These are phyloP conservation scores for Pisolithus thermaeus DNA, from an alignment of 1,284 basidiomycete genomes.

Conservation along the genomic window DNA sequence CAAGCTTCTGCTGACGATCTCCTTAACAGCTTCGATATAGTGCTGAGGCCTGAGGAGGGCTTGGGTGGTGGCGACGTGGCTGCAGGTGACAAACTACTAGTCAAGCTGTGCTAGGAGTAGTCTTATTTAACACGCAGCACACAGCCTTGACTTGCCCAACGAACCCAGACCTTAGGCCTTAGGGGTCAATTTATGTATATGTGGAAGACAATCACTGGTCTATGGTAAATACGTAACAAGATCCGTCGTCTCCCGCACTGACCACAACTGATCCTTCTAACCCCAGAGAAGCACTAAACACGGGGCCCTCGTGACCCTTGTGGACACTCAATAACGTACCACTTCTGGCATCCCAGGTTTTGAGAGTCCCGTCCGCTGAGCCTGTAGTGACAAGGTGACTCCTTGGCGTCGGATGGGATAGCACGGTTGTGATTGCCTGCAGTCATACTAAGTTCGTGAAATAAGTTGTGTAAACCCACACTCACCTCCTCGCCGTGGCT, in stretches of 20 bases:
- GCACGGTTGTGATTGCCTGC: slow-evolving; percentile 82
- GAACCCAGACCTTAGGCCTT: not conserved
- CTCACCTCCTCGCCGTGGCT: slow-evolving; percentile 61
- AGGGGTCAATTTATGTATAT: not conserved
- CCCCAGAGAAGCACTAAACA: slow-evolving; percentile 75
- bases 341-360: slow-evolving; percentile 91
- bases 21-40: too few species aligned
- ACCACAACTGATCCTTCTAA: slow-evolving; percentile 63
- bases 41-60: not conserved
- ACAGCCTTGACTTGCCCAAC: not conserved
- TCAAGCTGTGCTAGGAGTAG: not conserved
- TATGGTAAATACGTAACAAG: slow-evolving; percentile 74
- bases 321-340: slow-evolving; percentile 77
- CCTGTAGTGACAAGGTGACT: slow-evolving; percentile 75
- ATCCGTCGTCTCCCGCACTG: slow-evolving; percentile 83
- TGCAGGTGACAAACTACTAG: too few species aligned
- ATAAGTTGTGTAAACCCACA: slow-evolving; percentile 7
- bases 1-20: too few species aligned
- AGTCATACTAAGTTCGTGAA: slow-evolving; percentile 3
- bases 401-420: slow-evolving; percentile 68
- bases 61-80: not conserved
- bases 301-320: slow-evolving; percentile 78
- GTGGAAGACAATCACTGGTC: slow-evolving; percentile 25
- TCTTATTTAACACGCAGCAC: not conserved
- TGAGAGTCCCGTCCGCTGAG: slow-evolving; percentile 81